Base-by-base conservation (phyloP, 768 basidiomycete genomes). In the Pleurotus giganteus region DNA sequence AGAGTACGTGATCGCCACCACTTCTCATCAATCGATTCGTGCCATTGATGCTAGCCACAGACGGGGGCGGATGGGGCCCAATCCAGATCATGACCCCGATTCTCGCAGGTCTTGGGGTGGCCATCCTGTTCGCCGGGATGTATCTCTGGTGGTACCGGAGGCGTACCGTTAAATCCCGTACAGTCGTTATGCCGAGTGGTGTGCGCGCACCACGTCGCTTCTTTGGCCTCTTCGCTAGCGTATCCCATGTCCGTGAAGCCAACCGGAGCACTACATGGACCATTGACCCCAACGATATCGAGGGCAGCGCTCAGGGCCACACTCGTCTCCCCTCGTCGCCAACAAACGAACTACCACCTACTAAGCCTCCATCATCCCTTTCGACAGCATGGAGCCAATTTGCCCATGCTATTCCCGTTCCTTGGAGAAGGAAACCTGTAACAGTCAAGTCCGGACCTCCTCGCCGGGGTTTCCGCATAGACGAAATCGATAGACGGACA, bases 261-360 rank as follows among this genome's bases (percentile, higher is more conserved):
- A 54, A 44, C 41, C 53, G 53, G 11, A 43, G 42, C 26, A 51
- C 29, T 9, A 54, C 53, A 29, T 54, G 53, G 53, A 46, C 53
- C 17, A 54, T 54, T 27, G 53, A 54, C 19, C 42, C 41, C 4
- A 24, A 54, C 42, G 53, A 54, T 27, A 28, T 43, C 13, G 53
- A 54, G 8, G 26, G 17, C 23, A 32, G 39, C 53, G 26, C 53
- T 44, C 41, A 34, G 31, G 34, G 49, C 15, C 49, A 51, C 34
- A 24, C 12, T 17, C 49, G 49, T 13, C 21, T 51, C 1, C 49
- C 49, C 23, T 51, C 49, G n/a, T 51, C 49, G 2, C 49, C 49
- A 2, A 51, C 31, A 6, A 28, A 11, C n/a, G 49, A 51, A 17
- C 29, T 12, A 21, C 17, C 32, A 17, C 21, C 24, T 49, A 11